A percentile compares a stretch with the other conserved stretches of the same genome.
These are phyloP conservation scores for Casuarina equisetifolia DNA, from an alignment of 306 rosid genomes.

Conservation along the genomic window DNA sequence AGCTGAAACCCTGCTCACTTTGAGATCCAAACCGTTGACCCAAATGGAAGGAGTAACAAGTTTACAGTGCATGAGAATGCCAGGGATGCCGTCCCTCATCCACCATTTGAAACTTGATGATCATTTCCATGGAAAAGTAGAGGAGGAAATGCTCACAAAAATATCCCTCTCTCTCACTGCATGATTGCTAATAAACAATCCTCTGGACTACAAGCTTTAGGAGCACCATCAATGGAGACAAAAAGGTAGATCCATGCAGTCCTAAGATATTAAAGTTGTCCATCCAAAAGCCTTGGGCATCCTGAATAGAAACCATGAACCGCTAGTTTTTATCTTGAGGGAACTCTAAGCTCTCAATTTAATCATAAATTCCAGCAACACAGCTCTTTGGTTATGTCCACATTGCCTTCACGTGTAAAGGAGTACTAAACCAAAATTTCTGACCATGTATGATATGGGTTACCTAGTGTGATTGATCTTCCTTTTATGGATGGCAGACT, in stretches of 20 bases:
- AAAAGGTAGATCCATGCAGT: neutral
- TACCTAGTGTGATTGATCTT: conserved; percentile 57
- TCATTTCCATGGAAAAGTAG: neutral
- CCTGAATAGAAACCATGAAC: neutral
- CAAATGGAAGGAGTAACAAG: neutral
- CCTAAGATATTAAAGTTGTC: neutral
- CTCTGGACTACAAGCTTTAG: neutral
- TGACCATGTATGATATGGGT: conserved; percentile 22
- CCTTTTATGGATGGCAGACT: conserved; percentile 30
- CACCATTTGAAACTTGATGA: neutral
- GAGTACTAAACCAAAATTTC: conserved; percentile 9
- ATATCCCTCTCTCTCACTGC: neutral
- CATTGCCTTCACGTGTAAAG: neutral
- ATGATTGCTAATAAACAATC: neutral
- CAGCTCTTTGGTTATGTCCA: neutral
- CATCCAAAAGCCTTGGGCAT: neutral
- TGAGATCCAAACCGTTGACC: neutral
- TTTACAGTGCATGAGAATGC: neutral
- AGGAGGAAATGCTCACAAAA: neutral
- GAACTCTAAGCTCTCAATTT: neutral
- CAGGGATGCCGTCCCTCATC: neutral
- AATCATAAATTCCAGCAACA: conserved; percentile 2
- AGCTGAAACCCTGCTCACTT: neutral
- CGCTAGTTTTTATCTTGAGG: neutral
- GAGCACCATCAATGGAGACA: neutral